Base-by-base conservation (phyloP, 2,329 filamentous ascomycete species). In the Domatiomyces globalis region DNA sequence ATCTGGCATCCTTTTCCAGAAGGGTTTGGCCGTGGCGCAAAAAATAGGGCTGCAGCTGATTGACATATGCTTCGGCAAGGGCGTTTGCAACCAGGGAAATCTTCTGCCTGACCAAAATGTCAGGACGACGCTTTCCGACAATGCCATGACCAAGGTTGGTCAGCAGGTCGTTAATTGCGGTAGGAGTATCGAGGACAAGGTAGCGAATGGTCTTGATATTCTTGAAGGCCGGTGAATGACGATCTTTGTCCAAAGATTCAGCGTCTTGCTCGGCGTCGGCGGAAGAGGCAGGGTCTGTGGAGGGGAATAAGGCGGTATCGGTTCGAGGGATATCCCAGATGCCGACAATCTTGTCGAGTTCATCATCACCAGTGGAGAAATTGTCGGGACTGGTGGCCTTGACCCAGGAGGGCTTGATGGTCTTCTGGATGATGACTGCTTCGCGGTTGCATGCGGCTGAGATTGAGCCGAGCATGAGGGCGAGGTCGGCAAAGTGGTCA, bases 391-490 rank as follows among this genome's bases (percentile, higher is more conserved):
- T 67, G 27, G 70, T 72, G 25, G 69, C 67, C 54, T 71, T 67
- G 56, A 73, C 70, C 74, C 74, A 77, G 17, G 68, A 62, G 43
- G 81, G 75, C 1, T 90, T 87, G 47, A 95, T 83, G 49, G 78
- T 74, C 48, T 79, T 81, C 57, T 84, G 78, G 45, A 95, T 72
- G 0, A 83, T 72, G 36, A 89, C 84, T 58, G 94, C 85, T 66
- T 98, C 90, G 66, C 83, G 83, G n/a, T 94, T 75, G 53, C 87
- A 85, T 49, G 83, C 83, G 43, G 85, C 79, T 57, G 95, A 77
- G 15, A 98, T 71, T 20, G 81, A 81, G 2, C 87, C 88, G 33
- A 96, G 75, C 22, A 81, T 80, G 55, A 80, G 77, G 20, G 94
- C 76, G 39, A 95, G 71, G n/a, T 74, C 69, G 45, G 80, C 73